Evolutionary conservation across 2,329 filamentous ascomycete species (phyloP).

Genomic region (Neofusicoccum kwambonambiense): DNA sequence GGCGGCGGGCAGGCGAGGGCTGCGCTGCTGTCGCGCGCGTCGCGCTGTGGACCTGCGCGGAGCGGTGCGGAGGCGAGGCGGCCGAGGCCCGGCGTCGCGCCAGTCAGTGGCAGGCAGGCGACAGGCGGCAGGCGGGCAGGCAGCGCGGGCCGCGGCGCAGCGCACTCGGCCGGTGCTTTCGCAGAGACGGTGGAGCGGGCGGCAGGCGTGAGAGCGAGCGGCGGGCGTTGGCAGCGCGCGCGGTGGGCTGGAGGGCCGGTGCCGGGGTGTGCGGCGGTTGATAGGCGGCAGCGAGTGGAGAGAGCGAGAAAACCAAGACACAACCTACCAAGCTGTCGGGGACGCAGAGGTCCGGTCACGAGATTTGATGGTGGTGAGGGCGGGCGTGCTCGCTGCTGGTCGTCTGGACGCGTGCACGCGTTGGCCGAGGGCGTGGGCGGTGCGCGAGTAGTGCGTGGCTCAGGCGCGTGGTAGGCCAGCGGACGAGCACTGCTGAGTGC

Average conservation of each 20-base stretch:
- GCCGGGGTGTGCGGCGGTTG: neutral
- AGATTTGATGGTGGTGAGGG: constrained; percentile 26
- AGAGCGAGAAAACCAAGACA: constrained; percentile 20
- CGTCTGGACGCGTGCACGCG: neutral
- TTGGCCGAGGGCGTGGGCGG: neutral
- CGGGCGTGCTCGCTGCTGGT: neutral
- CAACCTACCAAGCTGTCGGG: constrained; percentile 35
- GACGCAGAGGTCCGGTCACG: constrained; percentile 36
- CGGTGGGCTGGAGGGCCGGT: neutral
- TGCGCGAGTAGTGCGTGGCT: constrained; percentile 3
- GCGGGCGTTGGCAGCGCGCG: no score
- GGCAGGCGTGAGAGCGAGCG: no score
- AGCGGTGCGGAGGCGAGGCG: neutral
- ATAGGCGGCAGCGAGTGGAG: constrained; percentile 19
- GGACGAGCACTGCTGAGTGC: neutral
- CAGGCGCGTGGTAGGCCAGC: constrained; percentile 6
- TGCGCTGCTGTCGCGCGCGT: constrained; percentile 19
- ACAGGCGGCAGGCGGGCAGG: neutral
- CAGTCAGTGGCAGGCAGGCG: neutral
- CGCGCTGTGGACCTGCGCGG: constrained; percentile 19
- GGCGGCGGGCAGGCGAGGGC: neutral
- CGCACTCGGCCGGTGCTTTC: neutral
- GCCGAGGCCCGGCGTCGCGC: neutral
- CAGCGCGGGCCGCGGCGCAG: neutral
- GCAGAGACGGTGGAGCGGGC: no score